Base-by-base conservation (phyloP, 1,284 basidiomycete genomes). In the Porogramme epimiltina region DNA sequence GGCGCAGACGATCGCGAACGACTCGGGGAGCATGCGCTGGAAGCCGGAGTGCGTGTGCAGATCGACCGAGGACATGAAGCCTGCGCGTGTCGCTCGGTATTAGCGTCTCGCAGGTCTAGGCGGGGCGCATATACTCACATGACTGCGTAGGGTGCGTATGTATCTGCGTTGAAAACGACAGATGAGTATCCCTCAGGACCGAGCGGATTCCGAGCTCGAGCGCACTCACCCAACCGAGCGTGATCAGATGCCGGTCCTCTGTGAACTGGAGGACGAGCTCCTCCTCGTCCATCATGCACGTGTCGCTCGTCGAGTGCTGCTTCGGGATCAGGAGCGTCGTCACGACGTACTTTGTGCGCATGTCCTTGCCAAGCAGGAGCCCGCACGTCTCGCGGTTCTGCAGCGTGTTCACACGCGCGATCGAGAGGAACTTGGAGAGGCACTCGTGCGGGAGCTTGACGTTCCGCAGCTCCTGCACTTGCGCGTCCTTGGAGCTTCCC, bases 81-180 rank as follows among this genome's bases (percentile, higher is more conserved):
- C 85, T 88, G 8, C 33, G 25, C 28, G 20, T 15, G 36, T 26
- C 37, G 28, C 33, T 28, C 34, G 18, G 18, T 13, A 13, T 31
- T 13, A 37, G 34, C 34, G 34, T 37, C 41, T 37, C 51, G 28
- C 18, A 43, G 39, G 28, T 51, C 34, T 22, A 37, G 42, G 23
- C 37, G 31, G 20, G 15, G 34, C 10, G 19, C 19, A 53, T 44
- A 22, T 31, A 76, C 81, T 53, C 59, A 86, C 92, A 95, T 48
- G 86, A 88, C 61, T 95, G 93, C 15, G 91, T 89, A 1, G 93
- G 93, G 67, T 95, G 93, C 0, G 93, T 95, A 71, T 95, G 93
- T 58, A 95, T 95, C 91, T 93, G 63, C 13, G n/a, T n/a, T n/a
- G n/a, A n/a, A n/a, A n/a, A n/a, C n/a, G n/a, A n/a, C n/a, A n/a